These are phyloP conservation scores for Phytophthora pini DNA, from an alignment of 352 stramenopile species.

Conservation along the genomic window DNA sequence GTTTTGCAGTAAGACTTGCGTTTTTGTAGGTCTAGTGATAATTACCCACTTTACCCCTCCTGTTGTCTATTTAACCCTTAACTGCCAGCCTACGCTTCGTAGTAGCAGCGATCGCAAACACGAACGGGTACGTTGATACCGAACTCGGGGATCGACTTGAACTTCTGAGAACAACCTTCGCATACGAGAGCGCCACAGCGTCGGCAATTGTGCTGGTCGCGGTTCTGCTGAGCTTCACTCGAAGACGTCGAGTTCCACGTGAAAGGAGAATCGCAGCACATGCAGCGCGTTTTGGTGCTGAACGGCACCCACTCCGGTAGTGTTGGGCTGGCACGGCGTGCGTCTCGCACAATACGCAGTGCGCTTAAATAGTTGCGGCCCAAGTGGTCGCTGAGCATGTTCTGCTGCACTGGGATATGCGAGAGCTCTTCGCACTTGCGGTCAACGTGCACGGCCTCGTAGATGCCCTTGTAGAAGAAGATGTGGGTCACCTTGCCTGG, in stretches of 20 bases:
- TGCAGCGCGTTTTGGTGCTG: conserved; percentile 85
- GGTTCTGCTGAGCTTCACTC: conserved; percentile 88
- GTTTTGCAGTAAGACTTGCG: background rate
- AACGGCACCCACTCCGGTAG: conserved; percentile 82
- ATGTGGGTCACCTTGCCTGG: conserved; percentile 79
- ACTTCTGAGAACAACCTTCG: conserved; percentile 87
- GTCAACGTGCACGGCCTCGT: conserved; percentile 83
- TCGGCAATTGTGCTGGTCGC: conserved; percentile 92
- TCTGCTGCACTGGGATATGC: conserved; percentile 84
- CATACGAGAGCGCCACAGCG: conserved; percentile 83
- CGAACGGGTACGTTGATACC: conserved; percentile 87
- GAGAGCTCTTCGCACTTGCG: conserved; percentile 74
- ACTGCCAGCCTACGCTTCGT: conserved; percentile 55
- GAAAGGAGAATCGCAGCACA: conserved; percentile 90
- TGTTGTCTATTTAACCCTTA: background rate
- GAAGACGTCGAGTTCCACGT: conserved; percentile 92
- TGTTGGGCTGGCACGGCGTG: conserved; percentile 55
- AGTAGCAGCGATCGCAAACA: conserved; percentile 89
- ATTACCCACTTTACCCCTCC: conserved; percentile 3
- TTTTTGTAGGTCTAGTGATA: background rate
- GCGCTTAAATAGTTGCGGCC: conserved; percentile 83
- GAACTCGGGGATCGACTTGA: conserved; percentile 85
- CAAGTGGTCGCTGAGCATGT: conserved; percentile 88
- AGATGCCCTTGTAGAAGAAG: conserved; percentile 83
- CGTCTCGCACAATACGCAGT: conserved; percentile 80